Evolutionary conservation across 148 eudicot species (phyloP).

Genomic region (Nepenthes mirabilis): DNA sequence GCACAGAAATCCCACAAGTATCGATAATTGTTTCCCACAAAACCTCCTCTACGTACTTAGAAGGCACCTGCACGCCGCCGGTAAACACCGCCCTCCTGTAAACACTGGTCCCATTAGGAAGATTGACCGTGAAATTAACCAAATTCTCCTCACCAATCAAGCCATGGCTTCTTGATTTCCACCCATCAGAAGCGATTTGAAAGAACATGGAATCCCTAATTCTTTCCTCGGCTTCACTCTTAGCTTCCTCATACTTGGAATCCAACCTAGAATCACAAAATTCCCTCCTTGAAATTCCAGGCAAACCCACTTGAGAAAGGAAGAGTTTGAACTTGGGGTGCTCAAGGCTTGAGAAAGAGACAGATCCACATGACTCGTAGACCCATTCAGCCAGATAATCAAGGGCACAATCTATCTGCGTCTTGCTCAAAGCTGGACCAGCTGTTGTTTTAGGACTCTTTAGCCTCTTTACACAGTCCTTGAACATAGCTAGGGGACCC

Average conservation of each 20-base stretch:
- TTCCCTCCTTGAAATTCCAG: slow-evolving; percentile 37
- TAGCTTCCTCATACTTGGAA: slow-evolving; percentile 47
- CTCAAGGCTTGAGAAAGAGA: slow-evolving; percentile 65
- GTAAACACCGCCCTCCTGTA: slow-evolving; percentile 61
- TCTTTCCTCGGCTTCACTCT: slow-evolving; percentile 45
- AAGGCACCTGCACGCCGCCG: slow-evolving; percentile 40
- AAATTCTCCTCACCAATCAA: slow-evolving; percentile 28
- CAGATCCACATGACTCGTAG: slow-evolving; percentile 71
- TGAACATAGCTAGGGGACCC: slow-evolving; percentile 58
- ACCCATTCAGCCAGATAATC: slow-evolving; percentile 77
- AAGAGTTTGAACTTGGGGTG: slow-evolving; percentile 79
- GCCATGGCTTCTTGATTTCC: slow-evolving; percentile 21
- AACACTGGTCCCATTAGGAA: slow-evolving; percentile 80
- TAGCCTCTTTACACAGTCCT: slow-evolving; percentile 76
- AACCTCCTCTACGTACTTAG: slow-evolving; percentile 78
- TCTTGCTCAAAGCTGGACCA: slow-evolving; percentile 46
- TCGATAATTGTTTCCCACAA: slow-evolving; percentile 59
- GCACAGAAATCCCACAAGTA: slow-evolving; percentile 55
- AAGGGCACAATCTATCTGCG: slow-evolving; percentile 51
- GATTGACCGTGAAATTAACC: slow-evolving; percentile 66
- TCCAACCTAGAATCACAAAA: slow-evolving; percentile 60
- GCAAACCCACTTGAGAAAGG: slow-evolving; percentile 64
- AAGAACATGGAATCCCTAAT: slow-evolving; percentile 79
- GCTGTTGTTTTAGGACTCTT: slow-evolving; percentile 74
- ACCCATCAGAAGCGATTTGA: slow-evolving; percentile 68